Evolutionary conservation across 2,329 filamentous ascomycete species (phyloP).

Genomic region (Calonectria pseudoreteaudii): DNA sequence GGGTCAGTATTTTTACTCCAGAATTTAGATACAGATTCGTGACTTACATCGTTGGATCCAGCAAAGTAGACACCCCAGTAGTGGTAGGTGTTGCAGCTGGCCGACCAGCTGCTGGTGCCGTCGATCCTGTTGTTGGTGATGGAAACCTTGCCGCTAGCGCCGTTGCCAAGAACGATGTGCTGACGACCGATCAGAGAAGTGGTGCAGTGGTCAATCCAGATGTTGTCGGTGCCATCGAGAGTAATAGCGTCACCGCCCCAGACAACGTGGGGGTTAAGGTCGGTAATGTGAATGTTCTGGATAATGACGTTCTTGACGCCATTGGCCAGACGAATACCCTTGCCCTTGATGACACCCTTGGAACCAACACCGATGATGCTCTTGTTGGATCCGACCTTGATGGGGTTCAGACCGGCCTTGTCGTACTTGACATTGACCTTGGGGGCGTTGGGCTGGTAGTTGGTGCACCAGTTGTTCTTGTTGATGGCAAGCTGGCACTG

Average conservation of each 20-base stretch:
- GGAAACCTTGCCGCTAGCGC: constrained; percentile 63
- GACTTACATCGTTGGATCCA: constrained; percentile 59
- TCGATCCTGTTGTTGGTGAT: constrained; percentile 70
- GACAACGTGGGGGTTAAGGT: constrained; percentile 66
- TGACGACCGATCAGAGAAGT: constrained; percentile 68
- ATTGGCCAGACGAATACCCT: constrained; percentile 62
- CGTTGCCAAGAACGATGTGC: constrained; percentile 67
- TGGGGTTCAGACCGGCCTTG: constrained; percentile 61
- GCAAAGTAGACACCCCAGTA: constrained; percentile 69
- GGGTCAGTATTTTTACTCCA: not conserved
- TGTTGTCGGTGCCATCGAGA: constrained; percentile 55
- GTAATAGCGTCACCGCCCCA: constrained; percentile 70
- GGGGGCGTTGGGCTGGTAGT: constrained; percentile 64
- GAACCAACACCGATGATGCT: constrained; percentile 64
- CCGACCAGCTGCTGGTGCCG: constrained; percentile 63
- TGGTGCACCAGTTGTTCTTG: constrained; percentile 67
- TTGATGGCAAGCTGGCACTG: constrained; percentile 70
- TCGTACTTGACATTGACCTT: constrained; percentile 57
- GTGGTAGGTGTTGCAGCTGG: constrained; percentile 67
- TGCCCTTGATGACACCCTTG: constrained; percentile 66
- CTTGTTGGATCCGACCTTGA: constrained; percentile 67
- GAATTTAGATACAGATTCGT: not conserved
- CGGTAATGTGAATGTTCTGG: constrained; percentile 66
- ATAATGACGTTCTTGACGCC: constrained; percentile 67
- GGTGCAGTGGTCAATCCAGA: constrained; percentile 65